phyloP scores from a whole-genome alignment of 148 eudicot species.

The Euryodendron excelsum region DNA sequence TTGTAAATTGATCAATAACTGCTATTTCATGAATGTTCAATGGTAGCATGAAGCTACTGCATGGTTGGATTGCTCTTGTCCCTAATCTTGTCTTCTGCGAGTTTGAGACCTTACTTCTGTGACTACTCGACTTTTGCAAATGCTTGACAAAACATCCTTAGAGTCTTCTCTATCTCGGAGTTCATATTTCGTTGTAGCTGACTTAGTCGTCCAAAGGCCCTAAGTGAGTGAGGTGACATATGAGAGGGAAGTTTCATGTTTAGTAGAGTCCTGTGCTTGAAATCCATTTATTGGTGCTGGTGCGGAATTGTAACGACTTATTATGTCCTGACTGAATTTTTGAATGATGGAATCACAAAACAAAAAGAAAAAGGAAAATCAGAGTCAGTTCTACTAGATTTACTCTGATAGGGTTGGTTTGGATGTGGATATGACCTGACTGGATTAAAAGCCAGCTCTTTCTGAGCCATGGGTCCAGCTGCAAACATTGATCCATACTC shows the following conservation, averaged over 20 bases:
- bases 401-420: neutral
- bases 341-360: neutral
- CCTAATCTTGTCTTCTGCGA: no score
- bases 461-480: neutral
- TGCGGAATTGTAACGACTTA: neutral
- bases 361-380: neutral
- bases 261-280: neutral
- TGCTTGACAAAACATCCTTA: no score
- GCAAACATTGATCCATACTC: no score
- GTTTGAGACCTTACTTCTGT: no score
- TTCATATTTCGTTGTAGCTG: no score
- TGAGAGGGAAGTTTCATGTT: no score
- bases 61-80: no score
- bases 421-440: constrained; percentile 1
- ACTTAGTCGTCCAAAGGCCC: no score
- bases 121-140: no score
- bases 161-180: no score
- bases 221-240: no score
- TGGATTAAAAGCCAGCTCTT: neutral
- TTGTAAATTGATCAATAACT: no score
- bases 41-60: neutral
- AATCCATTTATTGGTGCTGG: neutral
- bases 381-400: neutral
- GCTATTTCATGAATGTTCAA: neutral
- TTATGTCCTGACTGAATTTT: neutral